Conservation (phyloP, 768 basidiomycete species). For the Pulveroboletus frians region DNA sequence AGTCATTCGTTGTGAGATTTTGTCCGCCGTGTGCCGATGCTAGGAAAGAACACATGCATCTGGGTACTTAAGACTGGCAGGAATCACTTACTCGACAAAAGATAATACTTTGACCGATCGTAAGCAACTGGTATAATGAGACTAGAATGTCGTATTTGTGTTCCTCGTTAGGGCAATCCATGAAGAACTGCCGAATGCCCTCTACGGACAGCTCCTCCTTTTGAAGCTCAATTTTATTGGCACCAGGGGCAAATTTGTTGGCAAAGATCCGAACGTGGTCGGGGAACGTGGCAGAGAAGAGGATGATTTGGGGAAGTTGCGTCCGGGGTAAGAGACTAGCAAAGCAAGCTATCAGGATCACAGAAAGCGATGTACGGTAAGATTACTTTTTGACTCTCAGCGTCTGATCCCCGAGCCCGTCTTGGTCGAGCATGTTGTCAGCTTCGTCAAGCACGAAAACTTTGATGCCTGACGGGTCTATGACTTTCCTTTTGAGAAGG, state of each 20-base stretch:
- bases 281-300: conserved; percentile 98
- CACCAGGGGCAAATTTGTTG: conserved; percentile 83
- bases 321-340: conserved; percentile 53
- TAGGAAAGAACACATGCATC: conserved; percentile 25
- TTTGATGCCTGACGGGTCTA: conserved; percentile 77
- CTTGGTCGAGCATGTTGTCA: conserved; percentile 97
- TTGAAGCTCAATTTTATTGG: conserved; percentile 95
- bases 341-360: conserved; percentile 9
- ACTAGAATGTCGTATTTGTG: conserved; percentile 96
- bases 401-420: conserved; percentile 91
- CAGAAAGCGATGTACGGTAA: neutral
- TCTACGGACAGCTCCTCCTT: conserved; percentile 92
- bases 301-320: conserved; percentile 73
- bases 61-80: neutral
- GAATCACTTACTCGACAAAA: conserved; percentile 75
- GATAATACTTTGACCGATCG: conserved; percentile 97
- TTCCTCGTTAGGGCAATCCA: conserved; percentile 89
- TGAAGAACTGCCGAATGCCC: conserved; percentile 94
- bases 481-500: conserved; percentile 69
- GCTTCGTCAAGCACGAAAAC: conserved; percentile 97
- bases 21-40: conserved; percentile 90
- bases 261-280: conserved; percentile 92
- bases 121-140: conserved; percentile 81
- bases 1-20: conserved; percentile 85
- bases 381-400: conserved; percentile 88